Base-by-base conservation (phyloP, 75 land plant species). In the Cryptomeria japonica region DNA sequence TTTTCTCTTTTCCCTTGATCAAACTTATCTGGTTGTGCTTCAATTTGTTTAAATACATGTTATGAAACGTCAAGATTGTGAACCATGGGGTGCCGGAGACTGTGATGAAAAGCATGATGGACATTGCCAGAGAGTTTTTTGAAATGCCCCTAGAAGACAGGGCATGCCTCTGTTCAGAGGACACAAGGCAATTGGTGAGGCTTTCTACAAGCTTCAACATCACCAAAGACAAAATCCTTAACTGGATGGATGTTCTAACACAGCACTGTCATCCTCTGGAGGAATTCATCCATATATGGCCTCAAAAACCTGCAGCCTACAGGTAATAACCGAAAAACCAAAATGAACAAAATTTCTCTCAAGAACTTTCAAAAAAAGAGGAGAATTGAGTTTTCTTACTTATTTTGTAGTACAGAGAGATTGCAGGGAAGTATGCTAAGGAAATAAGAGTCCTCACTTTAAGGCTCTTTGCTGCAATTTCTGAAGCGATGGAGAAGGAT, bases 191-290 rank as follows among this genome's bases (percentile, higher is more conserved):
- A 39, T 86, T 92, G 34, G 94, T 93, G 31, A 88, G 95, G 32
- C 89, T 93, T 88, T 93, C 92, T n/a, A 91, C 92, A 85, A 91
- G 93, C 58, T 83, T 91, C 87, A 93, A 93, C 38, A 64, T 87
- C 32, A 42, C 34, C 18, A 94, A 89, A 6, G 95, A 94, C 49
- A 89, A 88, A 80, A 87, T 96, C 55, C 75, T 90, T 41, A 91
- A 89, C 77, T 92, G 97, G 97, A 89, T 95, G 46, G 96, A 94
- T 61, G 94, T 91, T 90, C n/a, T 93, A 49, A 92, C 91, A 61
- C 96, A 92, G 58, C 93, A 90, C 42, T 73, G 93, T 14, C 88
- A 92, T 70, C 96, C 96, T 7, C 58, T 88, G 46, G 73, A 89
- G 47, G 56, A 83, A 22, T 84, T 78, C 90, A 53, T 89, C 46